Conservation (phyloP, 129 eudicot genomes). For the Scalesia atractyloides region DNA sequence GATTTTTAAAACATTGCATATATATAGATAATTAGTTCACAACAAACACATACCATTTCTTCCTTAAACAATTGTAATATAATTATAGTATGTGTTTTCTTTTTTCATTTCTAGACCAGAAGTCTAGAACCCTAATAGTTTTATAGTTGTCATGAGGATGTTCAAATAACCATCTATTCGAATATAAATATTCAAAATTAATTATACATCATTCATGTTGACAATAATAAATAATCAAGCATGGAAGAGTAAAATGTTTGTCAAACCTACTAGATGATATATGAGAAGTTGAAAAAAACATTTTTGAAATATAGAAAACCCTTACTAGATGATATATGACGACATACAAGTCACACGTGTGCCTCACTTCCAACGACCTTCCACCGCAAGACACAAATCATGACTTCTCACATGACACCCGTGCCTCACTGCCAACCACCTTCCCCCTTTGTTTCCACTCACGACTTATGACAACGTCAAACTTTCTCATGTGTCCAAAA, state of each 20-base stretch:
- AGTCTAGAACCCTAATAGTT: too few relatives aligned
- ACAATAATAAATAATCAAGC: neutral
- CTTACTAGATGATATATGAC: too few relatives aligned
- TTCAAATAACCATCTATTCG: neutral
- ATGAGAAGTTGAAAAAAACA: too few relatives aligned
- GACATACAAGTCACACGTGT: constrained; percentile 16
- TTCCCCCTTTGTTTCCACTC: constrained; percentile 9
- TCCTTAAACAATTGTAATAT: too few relatives aligned
- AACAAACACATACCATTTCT: too few relatives aligned
- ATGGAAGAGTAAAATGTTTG: neutral
- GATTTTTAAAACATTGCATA: too few relatives aligned
- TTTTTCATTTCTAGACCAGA: too few relatives aligned
- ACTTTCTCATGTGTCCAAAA: neutral
- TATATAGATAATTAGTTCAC: too few relatives aligned
- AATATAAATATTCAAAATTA: neutral
- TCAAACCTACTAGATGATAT: constrained; percentile 28
- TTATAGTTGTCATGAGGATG: too few relatives aligned
- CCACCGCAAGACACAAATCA: constrained; percentile 12
- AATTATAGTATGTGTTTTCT: too few relatives aligned
- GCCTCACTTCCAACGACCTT: neutral
- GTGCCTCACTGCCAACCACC: constrained; percentile 3
- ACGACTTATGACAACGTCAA: neutral
- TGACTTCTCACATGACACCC: constrained; percentile 1
- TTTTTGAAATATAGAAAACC: neutral
- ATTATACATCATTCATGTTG: neutral